These are phyloP conservation scores for Boletus smithii DNA, from an alignment of 1,284 basidiomycete genomes.

Conservation along the genomic window DNA sequence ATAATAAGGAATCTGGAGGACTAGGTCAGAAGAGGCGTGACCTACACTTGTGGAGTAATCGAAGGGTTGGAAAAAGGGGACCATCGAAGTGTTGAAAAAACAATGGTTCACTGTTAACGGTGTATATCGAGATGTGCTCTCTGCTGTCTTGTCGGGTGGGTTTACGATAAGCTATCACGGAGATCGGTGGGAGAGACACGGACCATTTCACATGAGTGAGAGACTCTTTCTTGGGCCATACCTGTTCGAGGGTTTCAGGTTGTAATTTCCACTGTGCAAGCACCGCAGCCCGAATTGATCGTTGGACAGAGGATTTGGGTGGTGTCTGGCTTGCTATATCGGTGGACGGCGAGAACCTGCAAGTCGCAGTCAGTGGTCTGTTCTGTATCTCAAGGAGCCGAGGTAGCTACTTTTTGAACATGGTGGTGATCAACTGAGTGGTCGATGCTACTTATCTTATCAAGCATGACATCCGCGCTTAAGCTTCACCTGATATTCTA, in stretches of 20 bases:
- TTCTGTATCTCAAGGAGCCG: neutral
- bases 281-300: constrained; percentile 79
- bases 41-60: constrained; percentile 89
- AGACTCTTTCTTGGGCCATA: constrained; percentile 99
- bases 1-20: constrained; percentile 2
- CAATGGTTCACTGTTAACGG: constrained; percentile 81
- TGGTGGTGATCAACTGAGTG: constrained; percentile 27
- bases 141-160: constrained; percentile 54
- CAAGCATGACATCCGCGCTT: constrained; percentile 1
- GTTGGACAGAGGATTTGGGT: constrained; percentile 91
- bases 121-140: constrained; percentile 94
- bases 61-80: constrained; percentile 85
- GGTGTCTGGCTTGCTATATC: constrained; percentile 94
- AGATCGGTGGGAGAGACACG: constrained; percentile 29
- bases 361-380: constrained; percentile 10
- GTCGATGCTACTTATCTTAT: too few species aligned
- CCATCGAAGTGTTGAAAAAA: constrained; percentile 99
- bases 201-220: constrained; percentile 94
- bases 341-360: constrained; percentile 79
- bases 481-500: constrained; percentile 25
- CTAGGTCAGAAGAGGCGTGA: constrained; percentile 14
- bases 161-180: constrained; percentile 6
- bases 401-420: constrained; percentile 34
- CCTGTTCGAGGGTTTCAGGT: constrained; percentile 78
- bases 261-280: constrained; percentile 85